A percentile compares a stretch with the other conserved stretches of the same genome.
Evolutionary conservation across 2,329 filamentous ascomycete species (phyloP).

Genomic region (Colletotrichum viniferum): DNA sequence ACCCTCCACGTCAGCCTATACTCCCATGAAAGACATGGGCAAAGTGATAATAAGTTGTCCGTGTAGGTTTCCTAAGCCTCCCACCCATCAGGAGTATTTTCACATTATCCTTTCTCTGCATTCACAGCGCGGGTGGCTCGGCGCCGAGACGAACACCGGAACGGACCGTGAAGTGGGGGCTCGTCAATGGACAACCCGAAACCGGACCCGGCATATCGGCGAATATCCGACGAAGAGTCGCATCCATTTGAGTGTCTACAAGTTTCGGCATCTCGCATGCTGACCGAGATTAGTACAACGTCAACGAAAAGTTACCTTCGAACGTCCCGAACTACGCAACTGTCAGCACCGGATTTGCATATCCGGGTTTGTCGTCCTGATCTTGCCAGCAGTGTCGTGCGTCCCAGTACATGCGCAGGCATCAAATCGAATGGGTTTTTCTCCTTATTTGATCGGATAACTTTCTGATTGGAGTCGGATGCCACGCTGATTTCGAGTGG

Average conservation of each 20-base stretch:
- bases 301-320: fast-evolving
- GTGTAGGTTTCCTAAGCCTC: no score
- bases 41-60: not conserved
- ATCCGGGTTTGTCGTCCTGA: not conserved
- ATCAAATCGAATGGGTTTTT: not conserved
- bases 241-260: fast-evolving
- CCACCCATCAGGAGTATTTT: no score
- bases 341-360: not conserved
- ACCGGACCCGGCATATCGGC: not conserved
- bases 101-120: no score
- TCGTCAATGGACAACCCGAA: not conserved
- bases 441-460: not conserved
- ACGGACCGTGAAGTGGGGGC: not conserved
- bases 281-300: not conserved
- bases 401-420: not conserved
- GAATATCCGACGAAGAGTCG: not conserved
- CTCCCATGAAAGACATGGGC: not conserved
- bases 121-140: not conserved
- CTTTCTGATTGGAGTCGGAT: not conserved
- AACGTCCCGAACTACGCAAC: fast-evolving
- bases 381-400: not conserved
- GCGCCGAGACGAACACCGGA: not conserved
- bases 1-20: not conserved
- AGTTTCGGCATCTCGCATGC: not conserved
- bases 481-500: not conserved